Evolutionary conservation across 352 stramenopile genomes (phyloP).

Genomic region (Globisporangium orthogonon): DNA sequence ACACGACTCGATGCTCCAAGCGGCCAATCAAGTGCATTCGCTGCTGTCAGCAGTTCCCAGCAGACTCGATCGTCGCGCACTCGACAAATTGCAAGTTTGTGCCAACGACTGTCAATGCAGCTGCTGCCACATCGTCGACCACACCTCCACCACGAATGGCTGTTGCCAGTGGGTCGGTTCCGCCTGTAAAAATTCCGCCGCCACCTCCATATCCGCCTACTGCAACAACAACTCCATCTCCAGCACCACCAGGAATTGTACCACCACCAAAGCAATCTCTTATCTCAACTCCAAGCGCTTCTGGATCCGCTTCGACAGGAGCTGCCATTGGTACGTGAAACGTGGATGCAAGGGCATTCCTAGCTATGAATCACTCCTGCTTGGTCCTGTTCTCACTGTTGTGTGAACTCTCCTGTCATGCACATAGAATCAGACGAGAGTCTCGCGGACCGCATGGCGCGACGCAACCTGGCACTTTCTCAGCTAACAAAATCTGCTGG

Average conservation of each 20-base stretch:
- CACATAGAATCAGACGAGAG: constrained; percentile 13
- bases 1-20: constrained; percentile 60
- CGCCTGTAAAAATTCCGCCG: constrained; percentile 30
- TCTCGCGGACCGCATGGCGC: constrained; percentile 29
- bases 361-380: not conserved
- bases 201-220: constrained; percentile 44
- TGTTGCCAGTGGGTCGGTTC: not conserved
- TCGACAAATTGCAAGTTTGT: constrained; percentile 66
- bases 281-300: not conserved
- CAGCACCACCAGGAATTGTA: not conserved
- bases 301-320: not conserved
- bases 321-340: not conserved
- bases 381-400: not conserved
- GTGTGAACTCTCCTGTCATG: not conserved
- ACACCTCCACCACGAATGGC: not conserved
- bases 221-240: not conserved
- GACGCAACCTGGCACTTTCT: constrained; percentile 51
- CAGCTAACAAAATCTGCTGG: constrained; percentile 33
- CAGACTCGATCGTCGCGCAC: constrained; percentile 65
- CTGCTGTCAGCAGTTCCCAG: constrained; percentile 69
- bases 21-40: constrained; percentile 81
- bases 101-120: constrained; percentile 1
- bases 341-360: no score
- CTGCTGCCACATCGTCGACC: not conserved
- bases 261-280: not conserved